These are phyloP conservation scores for Xylaria longipes DNA, from an alignment of 495 filamentous ascomycete species.

Conservation along the genomic window DNA sequence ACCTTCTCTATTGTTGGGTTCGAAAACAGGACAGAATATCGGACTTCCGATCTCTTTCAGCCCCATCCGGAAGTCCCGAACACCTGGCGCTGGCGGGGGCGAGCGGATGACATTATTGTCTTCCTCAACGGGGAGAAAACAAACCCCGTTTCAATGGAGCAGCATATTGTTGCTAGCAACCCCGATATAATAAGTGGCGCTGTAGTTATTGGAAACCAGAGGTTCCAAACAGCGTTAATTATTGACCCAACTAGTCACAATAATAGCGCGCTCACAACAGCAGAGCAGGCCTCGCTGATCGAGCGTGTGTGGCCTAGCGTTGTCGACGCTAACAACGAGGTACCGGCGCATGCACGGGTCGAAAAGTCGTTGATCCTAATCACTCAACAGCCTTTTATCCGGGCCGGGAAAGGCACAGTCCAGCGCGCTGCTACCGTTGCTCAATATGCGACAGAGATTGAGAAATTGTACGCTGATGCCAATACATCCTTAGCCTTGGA, in stretches of 20 bases:
- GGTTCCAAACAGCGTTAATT: slow-evolving; percentile 52
- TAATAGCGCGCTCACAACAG: slow-evolving; percentile 8
- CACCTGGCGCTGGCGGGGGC: slow-evolving; percentile 50
- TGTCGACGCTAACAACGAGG: slow-evolving; percentile 52
- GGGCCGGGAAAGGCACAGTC: slow-evolving; percentile 56
- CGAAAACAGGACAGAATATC: slow-evolving; percentile 47
- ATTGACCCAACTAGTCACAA: slow-evolving; percentile 46
- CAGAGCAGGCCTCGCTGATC: slow-evolving; percentile 40
- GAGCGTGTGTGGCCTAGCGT: slow-evolving; percentile 54
- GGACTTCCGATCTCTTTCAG: slow-evolving; percentile 55
- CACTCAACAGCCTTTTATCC: slow-evolving; percentile 42
- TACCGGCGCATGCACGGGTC: slow-evolving; percentile 52
- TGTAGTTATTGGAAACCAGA: slow-evolving; percentile 49
- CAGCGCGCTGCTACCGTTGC: slow-evolving; percentile 40
- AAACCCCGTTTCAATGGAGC: slow-evolving; percentile 57
- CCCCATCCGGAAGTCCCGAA: slow-evolving; percentile 48
- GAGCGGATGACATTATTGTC: slow-evolving; percentile 62
- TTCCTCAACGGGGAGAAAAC: slow-evolving; percentile 63
- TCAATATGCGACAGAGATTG: slow-evolving; percentile 47
- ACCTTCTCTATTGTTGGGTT: slow-evolving; percentile 45
- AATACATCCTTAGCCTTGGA: slow-evolving; percentile 27
- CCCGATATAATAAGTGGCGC: slow-evolving; percentile 44
- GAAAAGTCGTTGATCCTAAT: slow-evolving; percentile 51
- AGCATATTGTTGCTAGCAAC: slow-evolving; percentile 41
- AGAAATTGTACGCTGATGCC: slow-evolving; percentile 42